Conservation (phyloP, 371 early-diverging fungal genomes). For the Mortierella sp. region DNA sequence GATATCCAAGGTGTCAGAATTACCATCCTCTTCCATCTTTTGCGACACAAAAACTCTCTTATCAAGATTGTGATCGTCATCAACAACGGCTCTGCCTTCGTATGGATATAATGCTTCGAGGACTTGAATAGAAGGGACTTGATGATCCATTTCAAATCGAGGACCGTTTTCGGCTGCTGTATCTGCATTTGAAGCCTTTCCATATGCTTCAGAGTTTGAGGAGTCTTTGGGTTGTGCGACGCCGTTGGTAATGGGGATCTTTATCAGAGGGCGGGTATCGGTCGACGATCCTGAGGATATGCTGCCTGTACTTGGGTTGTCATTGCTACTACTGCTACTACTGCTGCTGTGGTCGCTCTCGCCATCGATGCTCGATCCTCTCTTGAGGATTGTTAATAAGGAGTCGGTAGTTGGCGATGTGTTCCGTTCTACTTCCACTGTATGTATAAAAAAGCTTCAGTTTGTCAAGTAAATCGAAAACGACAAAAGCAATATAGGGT, state of each 20-base stretch:
- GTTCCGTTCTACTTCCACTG: no score
- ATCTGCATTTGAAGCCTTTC: not conserved
- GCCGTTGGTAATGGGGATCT: conserved; percentile 13
- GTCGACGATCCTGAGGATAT: not conserved
- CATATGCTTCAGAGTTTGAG: no score
- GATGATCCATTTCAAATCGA: conserved; percentile 28
- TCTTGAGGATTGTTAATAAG: not conserved
- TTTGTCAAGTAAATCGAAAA: no score
- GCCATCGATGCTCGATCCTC: not conserved
- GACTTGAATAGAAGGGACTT: conserved; percentile 8
- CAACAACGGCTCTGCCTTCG: not conserved
- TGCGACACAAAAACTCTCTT: not conserved
- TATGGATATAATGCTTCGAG: conserved; percentile 1
- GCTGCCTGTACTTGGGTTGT: no score
- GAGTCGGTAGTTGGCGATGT: not conserved
- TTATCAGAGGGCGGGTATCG: not conserved
- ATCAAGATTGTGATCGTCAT: not conserved
- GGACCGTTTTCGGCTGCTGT: not conserved
- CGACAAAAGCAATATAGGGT: no score
- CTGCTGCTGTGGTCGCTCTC: not conserved
- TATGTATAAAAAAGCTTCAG: no score
- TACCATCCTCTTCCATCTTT: no score
- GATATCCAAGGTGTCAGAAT: not conserved
- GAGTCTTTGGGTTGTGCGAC: conserved; percentile 4
- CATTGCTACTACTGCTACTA: not conserved